Evolutionary conservation across 2,329 filamentous ascomycete genomes (phyloP).

Genomic region (Sphaceloma murrayae): DNA sequence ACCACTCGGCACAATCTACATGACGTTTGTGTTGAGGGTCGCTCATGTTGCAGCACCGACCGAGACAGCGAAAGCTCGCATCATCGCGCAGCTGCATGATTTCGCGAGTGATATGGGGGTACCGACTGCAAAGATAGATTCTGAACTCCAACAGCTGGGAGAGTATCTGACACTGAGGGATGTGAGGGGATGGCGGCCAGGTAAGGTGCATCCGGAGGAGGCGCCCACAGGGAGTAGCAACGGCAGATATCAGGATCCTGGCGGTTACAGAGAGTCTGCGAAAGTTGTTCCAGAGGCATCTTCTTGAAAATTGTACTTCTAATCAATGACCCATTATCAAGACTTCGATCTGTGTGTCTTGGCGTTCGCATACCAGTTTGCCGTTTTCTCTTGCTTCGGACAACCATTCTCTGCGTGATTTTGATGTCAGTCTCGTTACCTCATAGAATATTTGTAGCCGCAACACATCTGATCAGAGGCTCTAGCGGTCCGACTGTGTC

Average conservation of each 20-base stretch:
- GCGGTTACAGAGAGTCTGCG: not conserved
- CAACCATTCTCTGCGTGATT: no score
- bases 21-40: constrained; percentile 6
- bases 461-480: no score
- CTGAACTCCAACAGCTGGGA: constrained; percentile 1
- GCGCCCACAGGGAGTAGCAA: not conserved
- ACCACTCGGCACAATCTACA: constrained; percentile 15
- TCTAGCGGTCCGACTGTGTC: no score
- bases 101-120: constrained; percentile 13
- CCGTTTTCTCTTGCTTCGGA: no score
- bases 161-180: constrained; percentile 6
- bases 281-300: no score
- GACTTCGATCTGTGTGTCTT: no score
- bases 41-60: constrained; percentile 2
- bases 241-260: not conserved
- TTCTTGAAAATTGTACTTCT: no score
- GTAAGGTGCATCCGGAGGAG: not conserved
- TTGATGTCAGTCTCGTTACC: no score
- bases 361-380: no score
- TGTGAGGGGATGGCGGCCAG: constrained; percentile 5
- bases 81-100: not conserved
- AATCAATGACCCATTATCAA: no score
- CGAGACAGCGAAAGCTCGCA: not conserved
- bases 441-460: no score
- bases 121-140: not conserved